Evolutionary conservation across 1,284 basidiomycete genomes (phyloP), one percentile per base, ranked within the genome.

Genomic region (Pyrrhoderma noxium): DNA sequence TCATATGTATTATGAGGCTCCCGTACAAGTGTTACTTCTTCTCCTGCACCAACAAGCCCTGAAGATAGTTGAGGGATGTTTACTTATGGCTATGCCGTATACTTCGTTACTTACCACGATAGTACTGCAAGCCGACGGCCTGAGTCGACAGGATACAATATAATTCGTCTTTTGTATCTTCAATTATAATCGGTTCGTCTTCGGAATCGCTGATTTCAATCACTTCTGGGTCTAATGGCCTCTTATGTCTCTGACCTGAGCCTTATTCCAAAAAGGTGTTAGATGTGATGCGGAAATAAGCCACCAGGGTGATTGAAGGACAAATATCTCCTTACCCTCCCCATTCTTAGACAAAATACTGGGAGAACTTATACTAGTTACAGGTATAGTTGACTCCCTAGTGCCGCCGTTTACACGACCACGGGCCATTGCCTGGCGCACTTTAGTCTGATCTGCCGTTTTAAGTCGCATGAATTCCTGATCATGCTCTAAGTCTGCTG

Each of bases 111-210:
- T 5, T 46, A 79, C 85, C 85, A 61, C 71, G 71, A 61, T 93
- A 93, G 62, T 93, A 89, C 61, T 89, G 87, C 9, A 92, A 70
- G 0, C 89, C 89, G 0, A 92, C 90, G 13, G 90, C 79, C 45
- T 76, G 81, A 0, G 83, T 77, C 8, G 66, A 67, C 60, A 80
- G 53, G 9, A 69, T 72, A 45, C 80, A 76, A 61, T 84, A 88
- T 18, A 89, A 66, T 65, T 92, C 83, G 52, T 86, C 83, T 13
- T 54, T 65, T 4, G 60, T 61, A 43, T 87, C 79, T 41, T 70
- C 67, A 37, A 77, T 73, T 1, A 57, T 56, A 4, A 59, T 58
- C 34, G 65, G 65, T 11, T 72, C 69, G 4, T 76, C 73, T 8
- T 64, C 65, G 9, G 68, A 67, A 14, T 75, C 73, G 16, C 74